Percentiles rank a stretch among this genome's conserved stretches.
Evolutionary conservation across 768 basidiomycete species (phyloP).

Genomic region (Suillus sp.): DNA sequence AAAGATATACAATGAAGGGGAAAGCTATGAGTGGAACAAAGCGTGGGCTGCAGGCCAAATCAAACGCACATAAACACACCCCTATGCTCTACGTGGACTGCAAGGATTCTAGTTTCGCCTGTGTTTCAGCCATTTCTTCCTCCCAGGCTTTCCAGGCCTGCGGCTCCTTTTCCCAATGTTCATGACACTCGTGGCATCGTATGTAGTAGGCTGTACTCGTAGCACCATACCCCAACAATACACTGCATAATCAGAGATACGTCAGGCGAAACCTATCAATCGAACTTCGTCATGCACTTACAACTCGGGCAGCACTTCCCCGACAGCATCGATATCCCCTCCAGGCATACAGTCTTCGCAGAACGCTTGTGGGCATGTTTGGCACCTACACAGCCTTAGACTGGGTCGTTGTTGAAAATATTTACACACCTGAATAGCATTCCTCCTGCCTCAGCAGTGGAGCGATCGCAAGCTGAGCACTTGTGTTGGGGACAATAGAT

Average conservation of each 20-base stretch:
- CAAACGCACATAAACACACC: not conserved
- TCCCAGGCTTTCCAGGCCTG: slow-evolving; percentile 45
- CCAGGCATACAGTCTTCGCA: slow-evolving; percentile 63
- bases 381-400: slow-evolving; percentile 45
- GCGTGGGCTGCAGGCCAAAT: not conserved
- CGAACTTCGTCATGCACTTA: slow-evolving; percentile 36
- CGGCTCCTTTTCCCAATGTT: slow-evolving; percentile 39
- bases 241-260: slow-evolving; percentile 30
- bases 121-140: slow-evolving; percentile 41
- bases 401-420: not conserved
- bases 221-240: slow-evolving; percentile 42
- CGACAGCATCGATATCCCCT: slow-evolving; percentile 52
- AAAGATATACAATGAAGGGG: not conserved
- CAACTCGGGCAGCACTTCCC: slow-evolving; percentile 62
- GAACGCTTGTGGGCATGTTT: slow-evolving; percentile 58
- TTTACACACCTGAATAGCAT: slow-evolving; percentile 55
- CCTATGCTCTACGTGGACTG: not conserved
- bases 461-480: slow-evolving; percentile 47
- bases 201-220: slow-evolving; percentile 47
- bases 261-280: slow-evolving; percentile 5
- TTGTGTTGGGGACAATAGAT: slow-evolving; percentile 52
- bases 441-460: slow-evolving; percentile 50
- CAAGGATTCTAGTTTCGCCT: slow-evolving; percentile 33
- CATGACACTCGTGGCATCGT: slow-evolving; percentile 50
- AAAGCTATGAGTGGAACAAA: not conserved